Evolutionary conservation across 78 protist species (phyloP).

Genomic region (Dictyostelium brefeldianum): DNA sequence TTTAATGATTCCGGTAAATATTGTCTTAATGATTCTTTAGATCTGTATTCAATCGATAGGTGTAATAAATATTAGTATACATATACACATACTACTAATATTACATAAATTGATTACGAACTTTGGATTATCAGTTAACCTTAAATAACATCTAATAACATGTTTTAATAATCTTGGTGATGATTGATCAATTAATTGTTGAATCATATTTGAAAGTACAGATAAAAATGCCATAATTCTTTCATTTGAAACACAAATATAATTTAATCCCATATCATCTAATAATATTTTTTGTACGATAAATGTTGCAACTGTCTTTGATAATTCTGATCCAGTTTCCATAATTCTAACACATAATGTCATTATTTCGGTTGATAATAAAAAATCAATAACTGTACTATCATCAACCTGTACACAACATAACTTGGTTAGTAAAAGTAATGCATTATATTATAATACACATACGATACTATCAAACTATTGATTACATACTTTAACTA

Average conservation of each 20-base stretch:
- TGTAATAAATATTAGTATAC: no score
- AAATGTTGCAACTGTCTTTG: constrained; percentile 99
- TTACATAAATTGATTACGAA: not conserved
- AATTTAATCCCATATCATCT: constrained; percentile 94
- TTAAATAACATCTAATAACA: constrained; percentile 97
- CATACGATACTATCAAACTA: no score
- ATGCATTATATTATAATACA: not conserved
- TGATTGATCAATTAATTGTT: constrained; percentile 83
- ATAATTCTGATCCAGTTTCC: constrained; percentile 97
- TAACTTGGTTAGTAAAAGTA: not conserved
- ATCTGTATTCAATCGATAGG: constrained; percentile 3
- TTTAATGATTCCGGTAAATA: constrained; percentile 68
- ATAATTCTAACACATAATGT: constrained; percentile 99
- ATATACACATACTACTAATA: no score
- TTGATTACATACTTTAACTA: constrained; percentile 91
- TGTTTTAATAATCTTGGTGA: constrained; percentile 95
- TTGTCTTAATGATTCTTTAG: constrained; percentile 77
- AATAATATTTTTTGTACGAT: constrained; percentile 98
- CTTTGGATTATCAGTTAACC: constrained; percentile 95
- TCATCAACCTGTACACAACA: constrained; percentile 87
- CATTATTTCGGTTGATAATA: constrained; percentile 98
- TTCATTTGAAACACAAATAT: constrained; percentile 95
- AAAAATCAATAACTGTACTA: constrained; percentile 95
- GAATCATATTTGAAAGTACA: constrained; percentile 87
- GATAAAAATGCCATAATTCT: constrained; percentile 91